Conservation (phyloP, 345 rosid species). For the Psidium friedrichsthalianum region DNA sequence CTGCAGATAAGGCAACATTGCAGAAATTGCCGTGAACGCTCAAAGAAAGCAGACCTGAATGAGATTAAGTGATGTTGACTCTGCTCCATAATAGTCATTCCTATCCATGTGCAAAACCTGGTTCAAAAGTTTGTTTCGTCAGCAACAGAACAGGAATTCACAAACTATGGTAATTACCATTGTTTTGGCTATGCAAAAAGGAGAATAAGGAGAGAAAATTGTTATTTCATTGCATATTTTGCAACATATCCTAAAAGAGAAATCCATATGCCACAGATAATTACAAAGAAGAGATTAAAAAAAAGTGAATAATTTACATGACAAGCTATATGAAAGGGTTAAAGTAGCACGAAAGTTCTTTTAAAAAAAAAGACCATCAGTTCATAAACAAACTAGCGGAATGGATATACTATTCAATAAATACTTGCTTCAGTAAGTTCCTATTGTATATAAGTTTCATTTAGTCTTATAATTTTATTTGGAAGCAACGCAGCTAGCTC, state of each 20-base stretch:
- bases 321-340: neutral
- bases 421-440: neutral
- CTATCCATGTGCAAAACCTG: conserved; percentile 99
- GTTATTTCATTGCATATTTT: neutral
- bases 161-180: neutral
- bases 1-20: neutral
- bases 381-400: neutral
- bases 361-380: neutral
- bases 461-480: neutral
- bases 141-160: neutral
- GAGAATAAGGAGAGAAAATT: neutral
- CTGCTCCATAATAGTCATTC: conserved; percentile 97
- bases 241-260: neutral
- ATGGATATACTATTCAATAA: neutral
- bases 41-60: conserved; percentile 46
- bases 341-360: neutral
- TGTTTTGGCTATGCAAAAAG: neutral
- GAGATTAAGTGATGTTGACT: conserved; percentile 94
- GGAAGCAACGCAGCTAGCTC: neutral
- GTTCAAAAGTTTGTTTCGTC: neutral
- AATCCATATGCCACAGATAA: neutral
- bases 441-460: neutral
- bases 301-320: neutral
- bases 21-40: neutral
- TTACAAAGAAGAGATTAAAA: neutral